Base-by-base conservation (phyloP, 768 basidiomycete species). In the Hydnum rufescens region DNA sequence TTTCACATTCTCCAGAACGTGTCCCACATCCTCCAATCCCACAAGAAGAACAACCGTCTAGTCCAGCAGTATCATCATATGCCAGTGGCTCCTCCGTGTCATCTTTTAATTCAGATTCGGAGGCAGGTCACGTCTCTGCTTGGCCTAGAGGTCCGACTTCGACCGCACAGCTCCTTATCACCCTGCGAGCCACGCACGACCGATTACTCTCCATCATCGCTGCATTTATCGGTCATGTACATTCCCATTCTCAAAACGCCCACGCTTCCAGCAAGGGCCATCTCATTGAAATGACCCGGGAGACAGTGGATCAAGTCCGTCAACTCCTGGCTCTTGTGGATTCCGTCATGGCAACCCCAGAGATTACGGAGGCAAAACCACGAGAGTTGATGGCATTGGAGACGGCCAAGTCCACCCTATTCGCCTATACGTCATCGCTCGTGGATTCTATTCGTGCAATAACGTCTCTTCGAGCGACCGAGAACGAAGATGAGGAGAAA, bases 191-290 rank as follows among this genome's bases (percentile, higher is more conserved):
- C 56, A 85, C 85, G 13, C 89, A 95, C 62, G 90, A 95, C 61
- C 76, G 82, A 48, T 83, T 92, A 60, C 71, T 97, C 6, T 93
- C 88, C 3, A 85, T 88, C 19, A 88, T 95, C 61, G 92, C 95
- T 22, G 93, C 92, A 4, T 90, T 99, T 64, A 95, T 99, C 59
- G 93, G 92, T 1, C 90, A 96, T 62, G 85, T 89, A 1, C 93
- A 97, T 60, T 85, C 86, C 16, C 86, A 96, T 69, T 80, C 85
- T 22, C 79, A 86, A 43, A 71, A 76, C 36, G 86, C 86, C 28
- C 92, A 96, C 65, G 88, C 93, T 0, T 86, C 88, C 3, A 87
- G 82, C 55, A 92, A 89, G 16, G 92, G 87, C 1, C 83, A 89
- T 58, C 73, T 97, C 65, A 90, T 95, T 61, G 90, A 96, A 58